Evolutionary conservation across 176 grass and related monocot species (phyloP), one percentile per base, ranked within the genome.

Genomic region (Oryza nivara): DNA sequence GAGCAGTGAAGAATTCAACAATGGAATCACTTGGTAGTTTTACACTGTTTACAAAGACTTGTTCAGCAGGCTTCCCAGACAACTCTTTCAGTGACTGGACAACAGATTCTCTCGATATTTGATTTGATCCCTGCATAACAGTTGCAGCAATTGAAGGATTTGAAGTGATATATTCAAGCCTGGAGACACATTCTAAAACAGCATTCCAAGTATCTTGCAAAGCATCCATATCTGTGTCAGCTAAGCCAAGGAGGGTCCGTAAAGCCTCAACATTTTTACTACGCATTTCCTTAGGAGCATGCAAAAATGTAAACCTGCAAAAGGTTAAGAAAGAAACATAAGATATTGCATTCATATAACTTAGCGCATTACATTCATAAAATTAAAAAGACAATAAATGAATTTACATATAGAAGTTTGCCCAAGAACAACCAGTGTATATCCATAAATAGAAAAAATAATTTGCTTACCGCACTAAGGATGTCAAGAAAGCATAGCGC

Each of bases 141-240:
- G 92, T 99, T 79, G 88, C 76, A 79, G 97, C 83, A 83, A 99
- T 90, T 70, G 93, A 92, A 51, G 93, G 84, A 68, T 67, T 92
- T 73, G 97, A 93, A 82, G 93, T 99, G 71, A 99, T 99, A 84
- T 94, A 93, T 48, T 99, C 97, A 3, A 99, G 90, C 84, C 97
- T 94, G 43, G 97, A 99, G 77, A 99, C 92, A 86, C 93, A 96
- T 93, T 99, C 97, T 75, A 99, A 93, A 68, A 99, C 88, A 90
- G 97, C 97, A 96, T 92, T 99, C 97, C 97, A 99, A 61, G 97
- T 89, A 91, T 99, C 97, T 86, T 96, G 93, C 77, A 99, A 88
- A 81, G 97, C 90, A 82, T 92, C 86, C 48, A 92, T 96, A 85
- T 96, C 97, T 68, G 81, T 96, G 72, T 99, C 97, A 84, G 93